Base-by-base conservation (phyloP, 805 yeast species). In the Hanseniaspora hatyaiensis region DNA sequence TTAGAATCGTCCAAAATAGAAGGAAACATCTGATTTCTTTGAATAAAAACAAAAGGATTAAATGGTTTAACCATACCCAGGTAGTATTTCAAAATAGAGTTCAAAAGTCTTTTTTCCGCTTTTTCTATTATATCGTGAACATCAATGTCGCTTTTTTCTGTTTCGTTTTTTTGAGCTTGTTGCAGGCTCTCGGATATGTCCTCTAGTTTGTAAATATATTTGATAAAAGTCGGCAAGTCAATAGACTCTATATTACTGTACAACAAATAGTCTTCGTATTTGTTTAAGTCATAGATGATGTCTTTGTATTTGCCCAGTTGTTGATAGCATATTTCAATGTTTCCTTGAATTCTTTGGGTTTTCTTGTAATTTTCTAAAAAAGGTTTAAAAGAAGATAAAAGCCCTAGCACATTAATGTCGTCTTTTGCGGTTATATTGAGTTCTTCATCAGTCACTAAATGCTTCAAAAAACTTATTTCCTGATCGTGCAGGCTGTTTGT, bases 131-230 rank as follows among this genome's bases (percentile, higher is more conserved):
- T 43, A 13, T 43, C 47, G n/a, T 43, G 40, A 3, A 45, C 31
- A 37, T 45, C 42, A n/a, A 52, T 54, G 6, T 52, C 52, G 22
- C 48, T 37, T 24, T 36, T 36, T 5, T 23, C 40, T 8, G 40
- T 22, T 3, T 24, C 20, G 11, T 19, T 34, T 22, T 24, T 19
- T 5, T 46, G 40, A 5, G 63, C 52, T 49, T 63, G 58, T 55
- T 61, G 61, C 33, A 75, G 63, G 52, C 69, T 71, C 38, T 65
- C 65, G 47, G 77, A 55, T 52, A 79, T 61, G 48, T 61, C 65
- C 54, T 69, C 69, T 47, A 78, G 65, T 55, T 69, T 64, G 51
- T 66, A 67, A 32, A 70, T 67, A 0, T 68, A 64, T 29, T 65
- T 64, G 36, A 66, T 63, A 51, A 69, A 66, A 26, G 59, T 61